Base-by-base conservation (phyloP, 129 eudicot genomes). In the Rutidosis leptorrhynchoides region DNA sequence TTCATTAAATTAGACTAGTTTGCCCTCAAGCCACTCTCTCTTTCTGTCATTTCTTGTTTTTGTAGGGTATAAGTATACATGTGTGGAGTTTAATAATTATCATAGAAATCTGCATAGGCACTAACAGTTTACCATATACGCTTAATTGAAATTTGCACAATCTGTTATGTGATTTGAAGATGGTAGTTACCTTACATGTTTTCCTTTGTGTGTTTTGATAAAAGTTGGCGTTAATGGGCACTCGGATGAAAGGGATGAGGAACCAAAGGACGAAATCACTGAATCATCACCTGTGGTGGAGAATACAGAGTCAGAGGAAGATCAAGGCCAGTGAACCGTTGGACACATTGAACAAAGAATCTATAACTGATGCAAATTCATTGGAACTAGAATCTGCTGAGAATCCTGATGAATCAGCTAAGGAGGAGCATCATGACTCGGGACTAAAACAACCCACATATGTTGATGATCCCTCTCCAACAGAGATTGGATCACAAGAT, bases 141-240 rank as follows among this genome's bases (percentile, higher is more conserved):
- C 43, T 10, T 37, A 37, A 11, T 37, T 11, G 15, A 37, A 37
- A 37, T 11, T 2, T 37, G 15, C 4, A 11, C 15, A 0, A 15
- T 40, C 46, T 40, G n/a, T 40, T 40, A 40, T 40, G 46, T 12
- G 12, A 40, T 40, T 40, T 40, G 46, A 40, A 12, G 46, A 16
- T 2, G 46, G 12, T 40, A 40, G 0, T 2, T 37, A 11, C 5
- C 46, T 40, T 40, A 3, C 46, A 12, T 40, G 46, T 12, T 40
- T 37, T 40, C 16, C n/a, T 1, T 46, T 21, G 30, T 17, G 6
- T 65, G n/a, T 20, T 62, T 45, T 9, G 40, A 40, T 57, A 29
- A 62, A 77, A 73, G 80, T 64, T 54, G 64, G 68, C 0, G 81
- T 74, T 71, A 89, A 83, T 58, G 87, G 96, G 57, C 73, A 79